Evolutionary conservation across 768 basidiomycete species (phyloP).

Genomic region (Coprinellus micaceus): DNA sequence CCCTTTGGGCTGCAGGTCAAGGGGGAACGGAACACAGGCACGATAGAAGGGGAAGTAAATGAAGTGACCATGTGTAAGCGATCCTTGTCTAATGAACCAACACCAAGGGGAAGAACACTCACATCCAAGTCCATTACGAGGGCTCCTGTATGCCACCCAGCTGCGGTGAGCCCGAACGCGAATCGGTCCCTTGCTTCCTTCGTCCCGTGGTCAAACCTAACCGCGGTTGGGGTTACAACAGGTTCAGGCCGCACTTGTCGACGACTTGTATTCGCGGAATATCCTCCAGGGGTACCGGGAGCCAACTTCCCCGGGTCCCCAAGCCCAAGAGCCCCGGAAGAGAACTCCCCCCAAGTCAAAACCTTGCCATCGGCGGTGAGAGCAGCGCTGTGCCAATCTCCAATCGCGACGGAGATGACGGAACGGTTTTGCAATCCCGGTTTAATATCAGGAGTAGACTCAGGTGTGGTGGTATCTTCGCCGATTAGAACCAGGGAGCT

Average conservation of each 20-base stretch:
- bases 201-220: conserved; percentile 63
- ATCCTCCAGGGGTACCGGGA: conserved; percentile 60
- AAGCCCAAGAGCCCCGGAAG: conserved; percentile 79
- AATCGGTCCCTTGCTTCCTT: conserved; percentile 55
- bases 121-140: conserved; percentile 84
- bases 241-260: conserved; percentile 27
- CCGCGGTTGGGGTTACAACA: conserved; percentile 61
- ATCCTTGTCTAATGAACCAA: too few relatives aligned
- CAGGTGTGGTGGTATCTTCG: conserved; percentile 39
- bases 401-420: conserved; percentile 84
- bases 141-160: conserved; percentile 91
- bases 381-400: conserved; percentile 91
- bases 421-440: conserved; percentile 70
- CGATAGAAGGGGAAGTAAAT: neutral
- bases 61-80: too few relatives aligned
- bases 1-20: conserved; percentile 29
- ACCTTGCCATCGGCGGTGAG: conserved; percentile 74
- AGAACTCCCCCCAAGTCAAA: conserved; percentile 77
- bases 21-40: conserved; percentile 10
- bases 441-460: conserved; percentile 54
- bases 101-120: conserved; percentile 21
- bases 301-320: conserved; percentile 63
- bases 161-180: conserved; percentile 76
- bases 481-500: conserved; percentile 77
- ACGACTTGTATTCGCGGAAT: conserved; percentile 28